Percentiles rank a stretch among this genome's conserved stretches.
phyloP scores from a whole-genome alignment of 331 rosid genomes.

The Phaseolus coccineus region DNA sequence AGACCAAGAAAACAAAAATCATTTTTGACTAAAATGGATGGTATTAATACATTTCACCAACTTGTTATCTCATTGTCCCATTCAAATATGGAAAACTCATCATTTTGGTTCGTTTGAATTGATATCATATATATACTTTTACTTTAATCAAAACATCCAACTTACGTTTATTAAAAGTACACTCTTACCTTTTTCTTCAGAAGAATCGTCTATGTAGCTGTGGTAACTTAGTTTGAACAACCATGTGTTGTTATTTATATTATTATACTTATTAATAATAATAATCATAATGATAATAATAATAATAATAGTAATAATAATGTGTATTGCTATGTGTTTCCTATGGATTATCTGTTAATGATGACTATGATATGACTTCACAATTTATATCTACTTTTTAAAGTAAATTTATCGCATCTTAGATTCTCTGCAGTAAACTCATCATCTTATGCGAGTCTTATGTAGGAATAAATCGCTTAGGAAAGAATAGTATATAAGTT shows the following conservation, averaged over 20 bases:
- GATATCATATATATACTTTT: not conserved
- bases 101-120: conserved; percentile 6
- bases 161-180: not conserved
- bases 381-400: not conserved
- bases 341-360: not conserved
- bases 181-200: not conserved
- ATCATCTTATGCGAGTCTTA: not conserved
- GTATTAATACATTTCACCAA: conserved; percentile 28
- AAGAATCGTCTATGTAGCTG: not conserved
- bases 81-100: conserved; percentile 21
- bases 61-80: conserved; percentile 29
- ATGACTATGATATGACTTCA: not conserved
- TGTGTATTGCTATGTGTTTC: not conserved
- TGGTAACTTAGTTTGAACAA: conserved; percentile 2
- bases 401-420: not conserved
- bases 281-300: too few species aligned
- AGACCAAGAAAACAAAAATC: not conserved
- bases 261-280: too few species aligned
- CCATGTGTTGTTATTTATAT: too few species aligned
- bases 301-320: too few species aligned
- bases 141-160: conserved; percentile 16
- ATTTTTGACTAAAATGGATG: conserved; percentile 27
- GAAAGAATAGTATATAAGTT: not conserved
- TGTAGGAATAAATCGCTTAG: not conserved
- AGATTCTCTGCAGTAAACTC: not conserved